Evolutionary conservation across 2,329 filamentous ascomycete genomes (phyloP).

Genomic region (Harringtonia lauricola): DNA sequence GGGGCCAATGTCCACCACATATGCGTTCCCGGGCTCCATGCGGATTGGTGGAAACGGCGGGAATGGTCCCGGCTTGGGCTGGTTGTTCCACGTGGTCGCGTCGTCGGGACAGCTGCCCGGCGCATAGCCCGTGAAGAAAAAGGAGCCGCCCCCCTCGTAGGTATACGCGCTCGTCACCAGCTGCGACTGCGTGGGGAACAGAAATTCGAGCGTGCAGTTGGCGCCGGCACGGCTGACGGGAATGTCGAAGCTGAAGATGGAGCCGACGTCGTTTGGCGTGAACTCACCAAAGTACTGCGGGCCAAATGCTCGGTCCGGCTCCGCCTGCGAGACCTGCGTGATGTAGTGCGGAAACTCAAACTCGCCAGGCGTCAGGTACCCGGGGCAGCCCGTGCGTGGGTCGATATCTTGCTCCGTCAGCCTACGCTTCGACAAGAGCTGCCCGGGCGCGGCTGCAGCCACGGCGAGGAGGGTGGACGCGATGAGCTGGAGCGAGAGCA

Average conservation of each 20-base stretch:
- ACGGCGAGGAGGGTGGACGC: not conserved
- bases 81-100: slow-evolving; percentile 19
- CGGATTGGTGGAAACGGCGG: slow-evolving; percentile 8
- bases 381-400: not conserved
- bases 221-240: slow-evolving; percentile 24
- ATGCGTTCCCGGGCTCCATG: slow-evolving; percentile 22
- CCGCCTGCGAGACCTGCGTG: slow-evolving; percentile 17
- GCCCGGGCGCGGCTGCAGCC: not conserved
- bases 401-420: not conserved
- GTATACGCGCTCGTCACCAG: slow-evolving; percentile 22
- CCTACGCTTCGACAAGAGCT: not conserved
- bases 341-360: slow-evolving; percentile 22
- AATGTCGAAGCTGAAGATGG: slow-evolving; percentile 35
- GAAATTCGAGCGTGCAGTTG: slow-evolving; percentile 35
- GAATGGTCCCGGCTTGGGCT: slow-evolving; percentile 15
- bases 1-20: slow-evolving; percentile 20
- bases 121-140: slow-evolving; percentile 16
- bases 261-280: slow-evolving; percentile 20
- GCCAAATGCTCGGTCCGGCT: slow-evolving; percentile 26
- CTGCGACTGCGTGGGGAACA: slow-evolving; percentile 25
- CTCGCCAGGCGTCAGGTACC: slow-evolving; percentile 10
- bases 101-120: slow-evolving; percentile 18
- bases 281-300: slow-evolving; percentile 26
- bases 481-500: not conserved
- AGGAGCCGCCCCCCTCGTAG: slow-evolving; percentile 24